These are phyloP conservation scores for Carallia brachiata DNA, from an alignment of 345 rosid genomes.

Conservation along the genomic window DNA sequence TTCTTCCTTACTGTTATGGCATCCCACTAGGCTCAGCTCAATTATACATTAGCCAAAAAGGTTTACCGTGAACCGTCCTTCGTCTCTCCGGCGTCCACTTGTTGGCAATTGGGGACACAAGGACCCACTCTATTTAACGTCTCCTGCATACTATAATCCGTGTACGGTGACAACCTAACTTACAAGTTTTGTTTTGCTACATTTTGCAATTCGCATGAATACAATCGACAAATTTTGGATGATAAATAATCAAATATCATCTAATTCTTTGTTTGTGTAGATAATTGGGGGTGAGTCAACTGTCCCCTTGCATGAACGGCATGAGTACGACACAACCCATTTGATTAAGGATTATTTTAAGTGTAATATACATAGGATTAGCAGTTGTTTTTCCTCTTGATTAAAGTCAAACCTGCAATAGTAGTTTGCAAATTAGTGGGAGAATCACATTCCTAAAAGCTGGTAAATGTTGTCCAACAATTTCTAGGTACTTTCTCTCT, in stretches of 20 bases:
- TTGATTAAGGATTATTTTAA: constrained; percentile 9
- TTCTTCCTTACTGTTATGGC: constrained; percentile 20
- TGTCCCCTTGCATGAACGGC: constrained; percentile 40
- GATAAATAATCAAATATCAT: constrained; percentile 1
- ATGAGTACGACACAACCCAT: constrained; percentile 16
- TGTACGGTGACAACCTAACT: constrained; percentile 23
- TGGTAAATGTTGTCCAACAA: background rate
- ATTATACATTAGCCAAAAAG: constrained; percentile 12
- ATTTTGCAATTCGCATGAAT: constrained; percentile 14
- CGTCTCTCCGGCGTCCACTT: constrained; percentile 30
- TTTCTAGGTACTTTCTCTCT: background rate
- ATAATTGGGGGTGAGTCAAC: constrained; percentile 24
- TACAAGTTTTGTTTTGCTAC: constrained; percentile 21
- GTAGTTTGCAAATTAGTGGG: constrained; percentile 33
- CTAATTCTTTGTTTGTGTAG: background rate
- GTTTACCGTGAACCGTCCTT: constrained; percentile 36
- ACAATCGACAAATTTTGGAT: constrained; percentile 11
- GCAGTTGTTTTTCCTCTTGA: background rate
- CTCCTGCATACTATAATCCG: constrained; percentile 13
- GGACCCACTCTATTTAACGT: constrained; percentile 13
- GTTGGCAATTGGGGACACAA: constrained; percentile 18
- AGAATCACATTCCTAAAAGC: constrained; percentile 22
- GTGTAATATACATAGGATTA: background rate
- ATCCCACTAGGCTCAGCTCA: constrained; percentile 18
- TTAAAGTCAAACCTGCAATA: constrained; percentile 22